phyloP scores from a whole-genome alignment of 2,329 filamentous ascomycete genomes.

The Decorospora gaudefroyi region DNA sequence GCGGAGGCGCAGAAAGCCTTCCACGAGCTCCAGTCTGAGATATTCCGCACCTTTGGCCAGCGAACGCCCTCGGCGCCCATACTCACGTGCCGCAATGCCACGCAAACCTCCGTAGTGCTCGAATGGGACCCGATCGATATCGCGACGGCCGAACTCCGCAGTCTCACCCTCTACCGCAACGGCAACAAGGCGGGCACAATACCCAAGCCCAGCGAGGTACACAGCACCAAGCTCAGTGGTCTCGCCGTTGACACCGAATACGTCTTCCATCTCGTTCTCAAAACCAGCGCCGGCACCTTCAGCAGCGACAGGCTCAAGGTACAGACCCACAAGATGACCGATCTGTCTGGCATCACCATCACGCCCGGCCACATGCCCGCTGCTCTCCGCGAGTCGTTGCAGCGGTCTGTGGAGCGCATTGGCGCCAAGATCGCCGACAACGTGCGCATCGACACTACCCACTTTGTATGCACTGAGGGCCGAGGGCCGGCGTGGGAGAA shows the following conservation, averaged over 20 bases:
- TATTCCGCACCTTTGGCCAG: constrained; percentile 84
- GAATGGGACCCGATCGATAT: constrained; percentile 97
- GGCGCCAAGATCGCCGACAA: constrained; percentile 89
- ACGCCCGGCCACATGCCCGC: constrained; percentile 84
- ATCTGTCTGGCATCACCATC: constrained; percentile 92
- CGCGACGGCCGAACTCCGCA: constrained; percentile 88
- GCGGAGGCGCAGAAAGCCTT: constrained; percentile 74
- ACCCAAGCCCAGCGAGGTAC: constrained; percentile 81
- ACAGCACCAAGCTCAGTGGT: constrained; percentile 95
- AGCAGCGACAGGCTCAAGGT: constrained; percentile 82
- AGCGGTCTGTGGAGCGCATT: constrained; percentile 78
- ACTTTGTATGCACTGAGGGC: constrained; percentile 96
- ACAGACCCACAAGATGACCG: constrained; percentile 97
- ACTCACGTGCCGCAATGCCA: constrained; percentile 92
- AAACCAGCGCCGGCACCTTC: constrained; percentile 87
- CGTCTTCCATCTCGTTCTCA: constrained; percentile 87
- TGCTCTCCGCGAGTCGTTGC: constrained; percentile 71
- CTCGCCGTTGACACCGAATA: constrained; percentile 97
- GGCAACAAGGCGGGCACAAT: constrained; percentile 96
- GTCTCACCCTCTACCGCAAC: constrained; percentile 90
- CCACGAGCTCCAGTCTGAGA: constrained; percentile 82
- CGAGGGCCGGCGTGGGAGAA: constrained; percentile 91
- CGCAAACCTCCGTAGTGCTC: constrained; percentile 95
- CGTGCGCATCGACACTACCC: constrained; percentile 95
- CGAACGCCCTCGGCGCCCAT: constrained; percentile 74